phyloP scores from a whole-genome alignment of 768 basidiomycete species.

The Stropharia rugosoannulata region DNA sequence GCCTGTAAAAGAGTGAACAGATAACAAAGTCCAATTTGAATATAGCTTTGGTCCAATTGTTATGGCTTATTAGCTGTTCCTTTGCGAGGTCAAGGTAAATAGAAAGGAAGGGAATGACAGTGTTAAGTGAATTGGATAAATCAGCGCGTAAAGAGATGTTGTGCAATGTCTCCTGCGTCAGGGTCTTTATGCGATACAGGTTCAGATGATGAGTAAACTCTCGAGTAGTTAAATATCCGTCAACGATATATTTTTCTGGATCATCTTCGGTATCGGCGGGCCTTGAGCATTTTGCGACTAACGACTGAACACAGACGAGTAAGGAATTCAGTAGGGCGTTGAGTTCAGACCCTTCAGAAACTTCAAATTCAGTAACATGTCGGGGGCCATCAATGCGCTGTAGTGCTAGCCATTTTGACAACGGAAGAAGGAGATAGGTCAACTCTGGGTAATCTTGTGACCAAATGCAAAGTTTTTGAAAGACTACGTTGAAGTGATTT shows the following conservation, averaged over 20 bases:
- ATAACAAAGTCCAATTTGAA: conserved; percentile 86
- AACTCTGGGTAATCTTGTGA: conserved; percentile 23
- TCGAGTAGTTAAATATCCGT: conserved; percentile 42
- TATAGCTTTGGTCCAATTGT: conserved; percentile 68
- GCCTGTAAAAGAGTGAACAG: conserved; percentile 66
- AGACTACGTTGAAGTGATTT: conserved; percentile 18
- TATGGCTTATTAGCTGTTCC: conserved; percentile 54
- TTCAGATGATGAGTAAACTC: conserved; percentile 50
- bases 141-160: conserved; percentile 34
- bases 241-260: conserved; percentile 52
- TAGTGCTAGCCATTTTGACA: conserved; percentile 28
- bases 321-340: conserved; percentile 58
- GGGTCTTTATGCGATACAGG: conserved; percentile 39
- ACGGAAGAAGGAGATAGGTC: conserved; percentile 30
- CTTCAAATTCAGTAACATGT: background rate
- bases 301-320: conserved; percentile 63
- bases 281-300: conserved; percentile 43
- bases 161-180: conserved; percentile 37
- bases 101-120: conserved; percentile 75
- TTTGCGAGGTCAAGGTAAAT: conserved; percentile 57
- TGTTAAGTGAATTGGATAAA: conserved; percentile 35
- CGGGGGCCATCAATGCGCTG: conserved; percentile 19
- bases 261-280: conserved; percentile 21
- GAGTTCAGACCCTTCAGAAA: conserved; percentile 19
- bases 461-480: conserved; percentile 23